Conservation (phyloP, 441 rosid species). For the Populus hybrid region DNA sequence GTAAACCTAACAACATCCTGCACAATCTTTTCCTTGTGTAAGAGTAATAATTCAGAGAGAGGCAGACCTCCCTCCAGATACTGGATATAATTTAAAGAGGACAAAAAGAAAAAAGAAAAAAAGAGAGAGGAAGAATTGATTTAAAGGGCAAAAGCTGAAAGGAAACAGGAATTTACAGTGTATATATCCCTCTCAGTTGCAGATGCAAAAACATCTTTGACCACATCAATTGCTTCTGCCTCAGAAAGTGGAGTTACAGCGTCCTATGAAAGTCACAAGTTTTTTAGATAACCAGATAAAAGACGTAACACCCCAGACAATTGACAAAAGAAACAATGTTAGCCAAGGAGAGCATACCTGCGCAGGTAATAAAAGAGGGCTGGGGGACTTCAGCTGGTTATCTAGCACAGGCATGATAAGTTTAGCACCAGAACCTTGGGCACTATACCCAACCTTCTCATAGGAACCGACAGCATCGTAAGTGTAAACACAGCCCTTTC, state of each 20-base stretch:
- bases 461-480: constrained; percentile 97
- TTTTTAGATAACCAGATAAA: neutral
- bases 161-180: constrained; percentile 49
- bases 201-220: constrained; percentile 90
- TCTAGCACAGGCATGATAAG: constrained; percentile 94
- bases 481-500: constrained; percentile 95
- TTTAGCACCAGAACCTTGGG: constrained; percentile 91
- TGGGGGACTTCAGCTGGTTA: constrained; percentile 94
- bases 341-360: constrained; percentile 39
- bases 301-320: neutral
- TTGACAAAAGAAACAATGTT: neutral
- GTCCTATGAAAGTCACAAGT: constrained; percentile 49
- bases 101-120: neutral
- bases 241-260: constrained; percentile 88
- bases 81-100: neutral
- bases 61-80: neutral
- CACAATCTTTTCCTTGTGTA: neutral
- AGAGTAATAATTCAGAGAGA: neutral
- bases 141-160: neutral
- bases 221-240: constrained; percentile 77
- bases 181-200: constrained; percentile 98
- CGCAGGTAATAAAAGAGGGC: constrained; percentile 87
- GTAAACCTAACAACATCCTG: neutral
- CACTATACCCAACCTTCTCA: constrained; percentile 93
- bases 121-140: neutral